Conservation (phyloP, 108 stramenopile genomes). For the Thalassiosira profunda region DNA sequence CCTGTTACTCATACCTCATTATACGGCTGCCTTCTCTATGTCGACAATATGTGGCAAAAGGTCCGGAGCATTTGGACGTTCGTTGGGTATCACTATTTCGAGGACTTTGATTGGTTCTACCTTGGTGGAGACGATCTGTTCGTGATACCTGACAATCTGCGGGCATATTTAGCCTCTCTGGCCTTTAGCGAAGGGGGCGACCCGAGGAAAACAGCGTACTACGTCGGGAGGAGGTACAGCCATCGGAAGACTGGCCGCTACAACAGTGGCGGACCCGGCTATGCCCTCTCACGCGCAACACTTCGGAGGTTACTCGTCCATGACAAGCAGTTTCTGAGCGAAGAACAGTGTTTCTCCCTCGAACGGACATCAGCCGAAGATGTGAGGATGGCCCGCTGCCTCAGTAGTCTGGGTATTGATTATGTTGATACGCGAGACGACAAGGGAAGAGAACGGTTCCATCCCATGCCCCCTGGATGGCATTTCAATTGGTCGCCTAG, state of each 20-base stretch:
- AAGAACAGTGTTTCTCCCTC: slow-evolving; percentile 58
- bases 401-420: slow-evolving; percentile 40
- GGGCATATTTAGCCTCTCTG: slow-evolving; percentile 59
- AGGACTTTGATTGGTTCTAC: slow-evolving; percentile 93
- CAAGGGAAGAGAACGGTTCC: slow-evolving; percentile 75
- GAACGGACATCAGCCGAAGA: slow-evolving; percentile 64
- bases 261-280: slow-evolving; percentile 84
- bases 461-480: slow-evolving; percentile 76
- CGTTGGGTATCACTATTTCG: slow-evolving; percentile 80
- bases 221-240: slow-evolving; percentile 78
- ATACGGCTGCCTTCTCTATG: too few species aligned
- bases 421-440: slow-evolving; percentile 72
- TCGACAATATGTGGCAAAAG: slow-evolving; percentile 84
- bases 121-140: slow-evolving; percentile 95
- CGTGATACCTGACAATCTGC: slow-evolving; percentile 89
- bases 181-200: slow-evolving; percentile 36
- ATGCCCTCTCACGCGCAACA: slow-evolving; percentile 57
- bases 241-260: slow-evolving; percentile 57
- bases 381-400: slow-evolving; percentile 62
- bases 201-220: slow-evolving; percentile 59
- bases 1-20: not conserved
- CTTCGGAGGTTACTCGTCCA: slow-evolving; percentile 38
- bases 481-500: slow-evolving; percentile 58
- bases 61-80: slow-evolving; percentile 85
- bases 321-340: too few species aligned